A percentile compares a stretch with the other conserved stretches of the same genome.
Conservation (phyloP, 2,329 filamentous ascomycete species). For the Monilinia aucupariae region DNA sequence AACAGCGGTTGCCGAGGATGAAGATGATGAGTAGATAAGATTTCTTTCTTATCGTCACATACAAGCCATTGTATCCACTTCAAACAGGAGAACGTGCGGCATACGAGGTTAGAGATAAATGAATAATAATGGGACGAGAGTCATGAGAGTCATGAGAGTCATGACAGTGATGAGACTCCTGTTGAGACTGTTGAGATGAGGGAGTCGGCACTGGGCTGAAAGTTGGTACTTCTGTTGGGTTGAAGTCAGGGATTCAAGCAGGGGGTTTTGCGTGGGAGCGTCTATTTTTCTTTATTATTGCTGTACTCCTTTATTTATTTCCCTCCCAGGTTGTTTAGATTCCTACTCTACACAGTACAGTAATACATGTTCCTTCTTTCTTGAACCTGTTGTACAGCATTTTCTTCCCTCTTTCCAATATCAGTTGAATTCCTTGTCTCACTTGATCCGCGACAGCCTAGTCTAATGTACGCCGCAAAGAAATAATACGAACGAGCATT, state of each 20-base stretch:
- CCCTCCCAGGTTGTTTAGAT: not conserved
- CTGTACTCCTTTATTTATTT: not conserved
- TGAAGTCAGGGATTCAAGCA: not conserved
- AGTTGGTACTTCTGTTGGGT: conserved; percentile 5
- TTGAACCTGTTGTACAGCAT: too few relatives aligned
- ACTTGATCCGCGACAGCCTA: not conserved
- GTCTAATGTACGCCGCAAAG: not conserved
- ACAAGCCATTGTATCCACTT: not conserved
- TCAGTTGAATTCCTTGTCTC: not conserved
- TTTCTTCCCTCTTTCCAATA: not conserved
- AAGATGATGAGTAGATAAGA: conserved; percentile 20
- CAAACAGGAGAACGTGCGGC: not conserved
- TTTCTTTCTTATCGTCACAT: not conserved
- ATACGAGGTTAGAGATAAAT: conserved; percentile 5
- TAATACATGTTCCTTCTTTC: not conserved
- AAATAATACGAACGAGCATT: not conserved
- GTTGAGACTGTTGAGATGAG: not conserved
- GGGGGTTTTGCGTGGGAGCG: not conserved
- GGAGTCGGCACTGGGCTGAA: not conserved
- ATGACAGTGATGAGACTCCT: not conserved
- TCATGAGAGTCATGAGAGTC: too few relatives aligned
- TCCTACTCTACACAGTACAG: not conserved
- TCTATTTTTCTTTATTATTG: not conserved
- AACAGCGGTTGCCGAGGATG: conserved; percentile 16
- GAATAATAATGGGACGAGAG: too few relatives aligned